Percentiles rank a stretch among this genome's conserved stretches.
These are phyloP conservation scores for Rubia occidens DNA, from an alignment of 305 asterid species.

Conservation along the genomic window DNA sequence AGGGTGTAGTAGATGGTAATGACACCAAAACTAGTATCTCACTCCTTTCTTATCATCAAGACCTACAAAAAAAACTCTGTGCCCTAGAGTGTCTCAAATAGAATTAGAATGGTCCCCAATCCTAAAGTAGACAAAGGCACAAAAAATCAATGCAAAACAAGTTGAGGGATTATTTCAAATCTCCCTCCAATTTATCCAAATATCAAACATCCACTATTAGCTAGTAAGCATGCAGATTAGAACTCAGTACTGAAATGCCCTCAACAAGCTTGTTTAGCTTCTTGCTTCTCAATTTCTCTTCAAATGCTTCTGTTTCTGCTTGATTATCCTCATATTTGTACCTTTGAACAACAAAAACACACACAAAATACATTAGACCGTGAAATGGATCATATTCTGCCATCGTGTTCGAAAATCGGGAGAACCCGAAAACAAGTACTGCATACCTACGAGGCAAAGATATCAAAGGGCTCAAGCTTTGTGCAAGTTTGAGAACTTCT, in stretches of 20 bases:
- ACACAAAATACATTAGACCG: neutral
- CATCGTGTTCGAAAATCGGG: neutral
- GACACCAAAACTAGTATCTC: no score
- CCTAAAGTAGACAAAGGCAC: no score
- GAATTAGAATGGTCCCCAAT: no score
- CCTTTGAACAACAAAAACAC: slow-evolving; percentile 19
- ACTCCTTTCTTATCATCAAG: no score
- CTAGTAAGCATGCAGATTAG: slow-evolving; percentile 5
- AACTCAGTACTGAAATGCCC: slow-evolving; percentile 19
- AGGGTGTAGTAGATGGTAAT: no score
- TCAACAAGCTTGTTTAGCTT: slow-evolving; percentile 34
- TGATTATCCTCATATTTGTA: slow-evolving; percentile 22
- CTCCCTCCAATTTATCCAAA: neutral
- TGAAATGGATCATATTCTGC: neutral
- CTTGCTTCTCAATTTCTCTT: slow-evolving; percentile 30
- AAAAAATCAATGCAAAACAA: no score
- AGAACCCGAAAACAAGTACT: neutral
- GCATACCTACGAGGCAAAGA: slow-evolving; percentile 26
- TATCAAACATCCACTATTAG: neutral
- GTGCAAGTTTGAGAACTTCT: slow-evolving; percentile 31
- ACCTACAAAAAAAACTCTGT: no score
- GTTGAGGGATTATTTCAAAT: no score
- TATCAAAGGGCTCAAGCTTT: slow-evolving; percentile 35
- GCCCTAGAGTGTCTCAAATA: no score
- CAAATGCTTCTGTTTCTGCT: slow-evolving; percentile 32